A percentile compares a stretch with the other conserved stretches of the same genome.
Evolutionary conservation across 169 alveolate genomes (phyloP).

Genomic region (Eimeria nieschulzi): DNA sequence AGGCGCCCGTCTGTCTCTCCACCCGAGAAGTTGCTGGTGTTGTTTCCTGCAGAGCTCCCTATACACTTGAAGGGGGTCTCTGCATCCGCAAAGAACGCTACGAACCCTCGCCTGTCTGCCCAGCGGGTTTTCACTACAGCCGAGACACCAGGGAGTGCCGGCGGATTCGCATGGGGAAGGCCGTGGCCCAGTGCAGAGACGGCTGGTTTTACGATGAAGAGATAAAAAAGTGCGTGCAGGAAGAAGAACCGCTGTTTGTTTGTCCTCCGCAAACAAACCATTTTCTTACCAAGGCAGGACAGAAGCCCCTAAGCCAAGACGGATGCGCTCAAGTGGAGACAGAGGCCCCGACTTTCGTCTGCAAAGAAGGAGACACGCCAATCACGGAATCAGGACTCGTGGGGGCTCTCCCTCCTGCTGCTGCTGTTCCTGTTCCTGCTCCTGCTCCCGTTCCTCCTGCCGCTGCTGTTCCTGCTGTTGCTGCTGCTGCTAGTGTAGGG

Average conservation of each 20-base stretch:
- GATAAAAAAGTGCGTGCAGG: constrained; percentile 25
- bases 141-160: constrained; percentile 11
- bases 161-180: not conserved
- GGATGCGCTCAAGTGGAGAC: not conserved
- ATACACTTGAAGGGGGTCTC: not conserved
- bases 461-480: too few relatives aligned
- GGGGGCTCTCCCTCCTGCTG: not conserved
- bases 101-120: not conserved
- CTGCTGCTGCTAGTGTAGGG: too few relatives aligned
- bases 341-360: not conserved
- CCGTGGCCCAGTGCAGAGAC: constrained; percentile 22
- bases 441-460: too few relatives aligned
- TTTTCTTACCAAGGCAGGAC: not conserved
- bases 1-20: not conserved
- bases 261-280: constrained; percentile 21
- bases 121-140: constrained; percentile 21
- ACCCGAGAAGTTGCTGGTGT: not conserved
- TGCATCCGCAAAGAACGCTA: not conserved
- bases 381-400: not conserved
- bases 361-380: not conserved
- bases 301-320: not conserved
- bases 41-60: constrained; percentile 18
- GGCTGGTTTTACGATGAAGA: constrained; percentile 9
- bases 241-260: constrained; percentile 27
- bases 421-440: not conserved